Evolutionary conservation across 495 filamentous ascomycete species (phyloP).

Genomic region (Podospora conica): DNA sequence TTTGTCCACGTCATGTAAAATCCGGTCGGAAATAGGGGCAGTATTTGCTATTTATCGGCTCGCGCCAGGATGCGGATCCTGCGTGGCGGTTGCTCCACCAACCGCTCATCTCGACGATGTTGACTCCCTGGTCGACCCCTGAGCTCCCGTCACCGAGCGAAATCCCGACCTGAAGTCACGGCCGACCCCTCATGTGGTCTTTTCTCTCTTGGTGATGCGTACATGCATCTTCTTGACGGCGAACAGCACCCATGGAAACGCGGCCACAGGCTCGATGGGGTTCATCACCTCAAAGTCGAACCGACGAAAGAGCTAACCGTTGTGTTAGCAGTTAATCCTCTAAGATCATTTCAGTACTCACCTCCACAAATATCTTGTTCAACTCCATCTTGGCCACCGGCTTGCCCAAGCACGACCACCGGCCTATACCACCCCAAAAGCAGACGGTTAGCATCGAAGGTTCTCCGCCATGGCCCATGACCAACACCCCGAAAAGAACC

Average conservation of each 20-base stretch:
- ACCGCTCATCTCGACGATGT: no score
- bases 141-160: no score
- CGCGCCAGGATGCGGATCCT: not conserved
- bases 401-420: constrained; percentile 37
- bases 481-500: not conserved
- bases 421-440: not conserved
- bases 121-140: no score
- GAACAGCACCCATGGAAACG: not conserved
- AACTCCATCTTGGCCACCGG: constrained; percentile 37
- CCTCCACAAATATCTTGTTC: constrained; percentile 51
- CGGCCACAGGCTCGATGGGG: not conserved
- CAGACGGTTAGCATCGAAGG: not conserved
- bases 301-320: not conserved
- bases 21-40: not conserved
- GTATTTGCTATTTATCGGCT: not conserved
- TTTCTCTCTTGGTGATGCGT: not conserved
- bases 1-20: no score
- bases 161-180: no score
- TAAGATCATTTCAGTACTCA: constrained; percentile 13
- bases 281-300: not conserved
- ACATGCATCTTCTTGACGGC: not conserved
- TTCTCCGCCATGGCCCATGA: no score
- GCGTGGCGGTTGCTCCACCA: no score
- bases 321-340: not conserved
- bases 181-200: not conserved